Evolutionary conservation across 352 stramenopile species (phyloP).

Genomic region (Sclerospora graminicola): DNA sequence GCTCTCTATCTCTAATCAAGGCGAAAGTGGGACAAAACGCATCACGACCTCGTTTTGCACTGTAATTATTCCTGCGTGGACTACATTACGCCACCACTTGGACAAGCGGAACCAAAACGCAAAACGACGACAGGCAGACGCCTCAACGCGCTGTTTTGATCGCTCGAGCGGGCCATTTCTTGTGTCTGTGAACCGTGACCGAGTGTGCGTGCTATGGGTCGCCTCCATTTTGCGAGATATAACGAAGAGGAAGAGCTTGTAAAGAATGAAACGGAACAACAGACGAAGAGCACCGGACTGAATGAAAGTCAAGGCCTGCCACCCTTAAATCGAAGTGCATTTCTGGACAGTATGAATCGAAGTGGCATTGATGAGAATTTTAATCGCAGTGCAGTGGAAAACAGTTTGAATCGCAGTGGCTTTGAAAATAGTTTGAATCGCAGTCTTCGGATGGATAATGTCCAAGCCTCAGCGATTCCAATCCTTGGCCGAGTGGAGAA

Average conservation of each 20-base stretch:
- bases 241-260: conserved; percentile 10
- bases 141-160: conserved; percentile 7
- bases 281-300: conserved; percentile 11
- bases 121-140: conserved; percentile 8
- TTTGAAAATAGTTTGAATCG: conserved; percentile 3
- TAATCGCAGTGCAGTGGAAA: conserved; percentile 6
- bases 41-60: no score
- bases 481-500: conserved; percentile 18
- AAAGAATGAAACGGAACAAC: conserved; percentile 3
- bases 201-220: conserved; percentile 6
- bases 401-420: conserved; percentile 2
- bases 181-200: background rate
- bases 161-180: background rate
- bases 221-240: conserved; percentile 18
- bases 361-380: conserved; percentile 7
- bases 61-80: no score
- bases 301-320: conserved; percentile 12
- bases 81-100: no score
- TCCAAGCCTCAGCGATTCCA: conserved; percentile 14
- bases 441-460: conserved; percentile 11
- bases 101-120: no score
- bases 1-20: no score
- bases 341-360: conserved; percentile 9
- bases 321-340: conserved; percentile 8
- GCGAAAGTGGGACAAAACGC: no score